A percentile compares a stretch with the other conserved stretches of the same genome.
phyloP scores from a whole-genome alignment of 2,329 filamentous ascomycete genomes.

The Arthroderma sp. region DNA sequence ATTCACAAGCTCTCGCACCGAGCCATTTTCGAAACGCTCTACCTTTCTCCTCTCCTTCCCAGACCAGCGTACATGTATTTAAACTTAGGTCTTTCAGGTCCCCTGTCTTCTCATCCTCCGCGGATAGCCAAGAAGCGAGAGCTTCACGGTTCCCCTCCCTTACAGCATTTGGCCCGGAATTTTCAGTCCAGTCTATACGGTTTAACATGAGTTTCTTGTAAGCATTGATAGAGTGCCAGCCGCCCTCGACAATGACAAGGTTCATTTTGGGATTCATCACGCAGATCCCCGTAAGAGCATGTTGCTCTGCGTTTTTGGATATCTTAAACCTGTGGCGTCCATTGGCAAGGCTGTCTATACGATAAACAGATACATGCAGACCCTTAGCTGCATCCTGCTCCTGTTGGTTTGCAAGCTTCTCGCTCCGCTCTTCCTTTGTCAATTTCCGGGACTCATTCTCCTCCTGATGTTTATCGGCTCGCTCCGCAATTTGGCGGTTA shows the following conservation, averaged over 20 bases:
- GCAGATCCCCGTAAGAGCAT: conserved; percentile 75
- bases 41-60: conserved; percentile 77
- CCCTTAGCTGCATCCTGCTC: conserved; percentile 79
- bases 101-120: conserved; percentile 59
- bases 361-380: conserved; percentile 76
- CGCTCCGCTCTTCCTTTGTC: conserved; percentile 71
- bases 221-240: conserved; percentile 63
- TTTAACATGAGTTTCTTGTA: conserved; percentile 91
- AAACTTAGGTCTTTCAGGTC: conserved; percentile 65
- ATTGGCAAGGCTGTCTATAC: conserved; percentile 76
- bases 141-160: conserved; percentile 47
- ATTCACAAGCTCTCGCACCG: conserved; percentile 73
- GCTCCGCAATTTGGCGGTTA: conserved; percentile 81
- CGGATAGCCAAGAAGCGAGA: conserved; percentile 59
- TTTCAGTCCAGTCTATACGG: conserved; percentile 91
- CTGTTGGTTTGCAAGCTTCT: conserved; percentile 72
- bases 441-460: conserved; percentile 76
- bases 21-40: conserved; percentile 78
- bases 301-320: conserved; percentile 79
- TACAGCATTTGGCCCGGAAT: conserved; percentile 51
- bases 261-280: conserved; percentile 83
- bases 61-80: conserved; percentile 74
- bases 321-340: conserved; percentile 91
- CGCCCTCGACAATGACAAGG: conserved; percentile 83
- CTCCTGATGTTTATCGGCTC: conserved; percentile 62